phyloP scores from a whole-genome alignment of 495 filamentous ascomycete species.

The Podospora comata region DNA sequence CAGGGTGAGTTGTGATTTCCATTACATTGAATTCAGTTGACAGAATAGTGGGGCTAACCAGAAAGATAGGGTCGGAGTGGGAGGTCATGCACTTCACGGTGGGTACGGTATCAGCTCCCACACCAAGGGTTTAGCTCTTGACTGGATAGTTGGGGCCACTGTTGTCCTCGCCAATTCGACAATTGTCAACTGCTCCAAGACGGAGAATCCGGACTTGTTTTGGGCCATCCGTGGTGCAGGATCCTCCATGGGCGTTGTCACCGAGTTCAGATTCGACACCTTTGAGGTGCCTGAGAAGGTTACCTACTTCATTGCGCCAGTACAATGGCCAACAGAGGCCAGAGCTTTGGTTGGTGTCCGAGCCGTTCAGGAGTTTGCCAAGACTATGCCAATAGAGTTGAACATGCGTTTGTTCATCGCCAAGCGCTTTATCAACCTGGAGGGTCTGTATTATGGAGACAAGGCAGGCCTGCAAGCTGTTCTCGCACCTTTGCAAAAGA shows the following conservation, averaged over 20 bases:
- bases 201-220: constrained; percentile 45
- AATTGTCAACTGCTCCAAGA: constrained; percentile 39
- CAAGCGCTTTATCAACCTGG: constrained; percentile 39
- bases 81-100: constrained; percentile 45
- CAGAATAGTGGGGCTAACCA: constrained; percentile 9
- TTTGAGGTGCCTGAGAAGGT: constrained; percentile 40
- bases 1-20: constrained; percentile 31
- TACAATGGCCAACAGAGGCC: constrained; percentile 31
- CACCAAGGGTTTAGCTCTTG: constrained; percentile 41
- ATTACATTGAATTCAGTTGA: background rate
- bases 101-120: constrained; percentile 47
- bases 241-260: constrained; percentile 43
- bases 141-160: constrained; percentile 45
- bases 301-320: constrained; percentile 42
- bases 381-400: constrained; percentile 43
- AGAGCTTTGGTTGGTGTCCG: constrained; percentile 29
- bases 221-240: constrained; percentile 48
- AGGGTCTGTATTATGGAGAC: constrained; percentile 45
- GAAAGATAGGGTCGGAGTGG: constrained; percentile 38
- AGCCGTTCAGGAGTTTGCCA: constrained; percentile 41
- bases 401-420: constrained; percentile 47
- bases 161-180: constrained; percentile 44
- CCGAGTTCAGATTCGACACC: constrained; percentile 44
- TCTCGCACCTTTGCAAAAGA: constrained; percentile 35
- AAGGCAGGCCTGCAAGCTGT: constrained; percentile 34